Percentiles rank a stretch among this genome's conserved stretches.
phyloP scores from a whole-genome alignment of 31 red algal species.

The Asparagopsis taxiformis region DNA sequence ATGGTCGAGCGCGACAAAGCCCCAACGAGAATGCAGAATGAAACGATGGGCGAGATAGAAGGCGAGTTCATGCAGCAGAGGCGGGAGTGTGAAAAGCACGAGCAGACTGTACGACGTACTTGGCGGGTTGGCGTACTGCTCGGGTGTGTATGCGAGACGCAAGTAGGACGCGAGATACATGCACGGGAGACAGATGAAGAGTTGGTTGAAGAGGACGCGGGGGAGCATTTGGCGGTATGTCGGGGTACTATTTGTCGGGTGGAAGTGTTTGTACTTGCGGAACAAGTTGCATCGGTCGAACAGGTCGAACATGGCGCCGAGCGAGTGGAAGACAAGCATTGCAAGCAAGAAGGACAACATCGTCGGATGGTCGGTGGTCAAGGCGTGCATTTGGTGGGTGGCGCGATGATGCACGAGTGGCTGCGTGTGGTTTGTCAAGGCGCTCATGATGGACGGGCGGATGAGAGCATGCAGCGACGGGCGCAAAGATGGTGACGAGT shows the following conservation, averaged over 20 bases:
- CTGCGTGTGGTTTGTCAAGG: no score
- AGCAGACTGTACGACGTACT: slow-evolving; percentile 1
- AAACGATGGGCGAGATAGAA: slow-evolving; percentile 93
- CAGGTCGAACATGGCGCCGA: slow-evolving; percentile 19
- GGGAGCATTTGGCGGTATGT: slow-evolving; percentile 63
- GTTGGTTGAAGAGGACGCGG: slow-evolving; percentile 80
- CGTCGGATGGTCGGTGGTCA: background rate
- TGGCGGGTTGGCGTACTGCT: background rate
- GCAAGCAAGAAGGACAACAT: slow-evolving; percentile 16
- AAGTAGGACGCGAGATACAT: slow-evolving; percentile 46
- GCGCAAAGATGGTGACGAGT: no score
- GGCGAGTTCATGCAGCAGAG: slow-evolving; percentile 75
- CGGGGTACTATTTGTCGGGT: background rate
- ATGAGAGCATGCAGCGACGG: no score
- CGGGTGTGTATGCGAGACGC: slow-evolving; percentile 8
- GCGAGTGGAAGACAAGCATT: slow-evolving; percentile 34
- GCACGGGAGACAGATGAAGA: slow-evolving; percentile 75
- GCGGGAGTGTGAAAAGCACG: slow-evolving; percentile 41
- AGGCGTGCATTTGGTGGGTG: background rate
- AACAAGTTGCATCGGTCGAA: slow-evolving; percentile 9
- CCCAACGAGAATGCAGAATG: slow-evolving; percentile 78
- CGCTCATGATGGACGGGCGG: no score
- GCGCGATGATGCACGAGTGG: no score
- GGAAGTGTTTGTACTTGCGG: slow-evolving; percentile 25
- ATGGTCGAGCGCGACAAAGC: slow-evolving; percentile 61